Conservation (phyloP, 169 alveolate species). For the Plasmodium ovale region DNA sequence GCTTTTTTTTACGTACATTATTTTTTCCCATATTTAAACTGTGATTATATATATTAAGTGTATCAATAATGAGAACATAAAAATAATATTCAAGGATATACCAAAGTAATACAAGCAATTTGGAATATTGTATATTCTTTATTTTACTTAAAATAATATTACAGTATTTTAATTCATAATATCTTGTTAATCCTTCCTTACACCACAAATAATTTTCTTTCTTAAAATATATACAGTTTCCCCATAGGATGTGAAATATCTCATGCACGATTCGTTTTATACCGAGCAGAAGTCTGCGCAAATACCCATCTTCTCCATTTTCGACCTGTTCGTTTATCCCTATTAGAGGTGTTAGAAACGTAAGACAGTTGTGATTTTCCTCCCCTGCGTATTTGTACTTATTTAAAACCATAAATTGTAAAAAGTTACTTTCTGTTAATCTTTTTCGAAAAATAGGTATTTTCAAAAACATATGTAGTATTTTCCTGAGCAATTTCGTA, state of each 20-base stretch:
- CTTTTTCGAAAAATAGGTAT: constrained; percentile 9
- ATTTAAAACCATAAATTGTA: constrained; percentile 38
- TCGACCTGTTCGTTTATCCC: not conserved
- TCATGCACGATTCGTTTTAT: constrained; percentile 40
- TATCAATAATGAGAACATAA: constrained; percentile 21
- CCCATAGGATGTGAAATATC: constrained; percentile 49
- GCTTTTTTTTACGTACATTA: not conserved
- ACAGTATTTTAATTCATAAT: constrained; percentile 15
- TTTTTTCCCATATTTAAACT: not conserved
- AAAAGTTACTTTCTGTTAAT: constrained; percentile 13
- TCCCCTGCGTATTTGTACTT: constrained; percentile 58
- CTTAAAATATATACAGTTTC: constrained; percentile 48
- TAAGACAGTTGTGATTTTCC: constrained; percentile 46
- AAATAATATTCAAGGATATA: constrained; percentile 30
- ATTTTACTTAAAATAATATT: constrained; percentile 5
- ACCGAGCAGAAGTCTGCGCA: not conserved
- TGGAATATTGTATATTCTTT: not conserved
- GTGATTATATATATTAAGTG: constrained; percentile 48
- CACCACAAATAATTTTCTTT: constrained; percentile 47
- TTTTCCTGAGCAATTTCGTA: not conserved
- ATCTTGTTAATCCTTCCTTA: constrained; percentile 51
- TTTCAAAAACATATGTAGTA: constrained; percentile 11
- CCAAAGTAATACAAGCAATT: not conserved
- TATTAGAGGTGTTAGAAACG: constrained; percentile 11
- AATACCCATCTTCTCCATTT: not conserved